A percentile compares a stretch with the other conserved stretches of the same genome.
These are phyloP conservation scores for Dryadomyces quercivorus DNA, from an alignment of 2,329 filamentous ascomycete species.

Conservation along the genomic window DNA sequence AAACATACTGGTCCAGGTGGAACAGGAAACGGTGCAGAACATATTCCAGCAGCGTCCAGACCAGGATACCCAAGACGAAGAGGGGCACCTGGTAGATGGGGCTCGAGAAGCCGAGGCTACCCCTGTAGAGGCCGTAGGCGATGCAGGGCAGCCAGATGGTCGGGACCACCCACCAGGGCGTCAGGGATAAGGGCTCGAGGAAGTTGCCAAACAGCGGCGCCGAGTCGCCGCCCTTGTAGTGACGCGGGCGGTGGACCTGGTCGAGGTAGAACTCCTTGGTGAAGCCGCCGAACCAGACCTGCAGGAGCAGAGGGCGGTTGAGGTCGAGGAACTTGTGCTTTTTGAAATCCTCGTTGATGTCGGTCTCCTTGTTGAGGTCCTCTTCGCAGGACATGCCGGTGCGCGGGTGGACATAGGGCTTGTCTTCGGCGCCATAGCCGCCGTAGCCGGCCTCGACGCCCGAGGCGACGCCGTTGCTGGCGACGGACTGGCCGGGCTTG, in stretches of 20 bases:
- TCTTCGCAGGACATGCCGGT: slow-evolving; percentile 87
- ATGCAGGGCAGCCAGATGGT: slow-evolving; percentile 74
- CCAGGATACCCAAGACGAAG: slow-evolving; percentile 56
- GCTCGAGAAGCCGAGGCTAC: slow-evolving; percentile 46
- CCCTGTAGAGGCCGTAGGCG: slow-evolving; percentile 56
- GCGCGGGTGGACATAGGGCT: slow-evolving; percentile 34
- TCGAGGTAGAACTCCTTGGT: slow-evolving; percentile 93
- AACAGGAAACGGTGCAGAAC: slow-evolving; percentile 81
- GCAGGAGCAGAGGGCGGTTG: slow-evolving; percentile 68
- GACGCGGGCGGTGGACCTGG: slow-evolving; percentile 87
- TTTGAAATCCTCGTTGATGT: slow-evolving; percentile 63
- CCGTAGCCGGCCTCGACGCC: slow-evolving; percentile 1
- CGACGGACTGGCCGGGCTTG: slow-evolving; percentile 43
- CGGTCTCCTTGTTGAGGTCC: slow-evolving; percentile 78
- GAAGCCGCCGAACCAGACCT: slow-evolving; percentile 82
- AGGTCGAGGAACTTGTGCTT: slow-evolving; percentile 91
- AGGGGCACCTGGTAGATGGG: slow-evolving; percentile 39
- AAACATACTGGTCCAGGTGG: slow-evolving; percentile 75
- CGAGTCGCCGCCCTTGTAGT: slow-evolving; percentile 87
- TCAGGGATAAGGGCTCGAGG: slow-evolving; percentile 91
- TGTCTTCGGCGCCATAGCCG: slow-evolving; percentile 14
- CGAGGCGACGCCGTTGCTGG: slow-evolving; percentile 23
- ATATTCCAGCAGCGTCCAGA: slow-evolving; percentile 92
- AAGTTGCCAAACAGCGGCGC: slow-evolving; percentile 96
- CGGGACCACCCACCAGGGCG: slow-evolving; percentile 87